These are phyloP conservation scores for Zygotorulaspora florentina DNA, from an alignment of 805 yeast genomes.

Conservation along the genomic window DNA sequence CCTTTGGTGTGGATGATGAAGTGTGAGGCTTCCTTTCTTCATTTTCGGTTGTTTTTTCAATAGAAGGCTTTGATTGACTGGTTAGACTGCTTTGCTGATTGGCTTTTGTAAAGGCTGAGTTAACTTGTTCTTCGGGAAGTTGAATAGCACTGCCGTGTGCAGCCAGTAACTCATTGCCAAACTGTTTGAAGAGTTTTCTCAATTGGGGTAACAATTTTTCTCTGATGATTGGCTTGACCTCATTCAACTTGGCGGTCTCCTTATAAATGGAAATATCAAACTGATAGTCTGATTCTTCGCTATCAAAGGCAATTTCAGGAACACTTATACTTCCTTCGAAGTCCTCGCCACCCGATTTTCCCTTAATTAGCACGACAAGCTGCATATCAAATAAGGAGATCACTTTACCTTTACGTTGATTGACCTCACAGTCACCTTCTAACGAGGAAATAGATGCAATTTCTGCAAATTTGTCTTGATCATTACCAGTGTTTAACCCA, in stretches of 20 bases:
- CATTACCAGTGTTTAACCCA: slow-evolving; percentile 40
- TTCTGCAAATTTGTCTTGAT: slow-evolving; percentile 27
- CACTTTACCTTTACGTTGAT: slow-evolving; percentile 95
- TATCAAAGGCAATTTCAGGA: slow-evolving; percentile 93
- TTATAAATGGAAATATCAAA: slow-evolving; percentile 67
- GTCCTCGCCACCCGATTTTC: slow-evolving; percentile 39
- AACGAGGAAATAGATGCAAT: slow-evolving; percentile 41
- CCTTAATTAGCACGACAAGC: slow-evolving; percentile 55
- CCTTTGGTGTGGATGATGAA: slow-evolving; percentile 10
- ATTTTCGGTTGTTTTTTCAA: slow-evolving; percentile 7
- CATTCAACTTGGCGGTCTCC: slow-evolving; percentile 48
- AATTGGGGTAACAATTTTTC: slow-evolving; percentile 63
- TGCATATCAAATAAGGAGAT: slow-evolving; percentile 84
- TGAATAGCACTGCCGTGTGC: slow-evolving; percentile 86
- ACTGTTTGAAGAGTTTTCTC: slow-evolving; percentile 53
- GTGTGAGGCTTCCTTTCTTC: slow-evolving; percentile 13
- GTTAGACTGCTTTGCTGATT: slow-evolving; percentile 39
- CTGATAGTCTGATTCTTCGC: slow-evolving; percentile 79
- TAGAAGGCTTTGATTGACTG: slow-evolving; percentile 10
- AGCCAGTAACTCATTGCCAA: slow-evolving; percentile 72
- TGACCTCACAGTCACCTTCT: slow-evolving; percentile 96
- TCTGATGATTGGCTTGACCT: slow-evolving; percentile 50
- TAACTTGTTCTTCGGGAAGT: slow-evolving; percentile 62
- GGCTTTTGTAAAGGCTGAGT: slow-evolving; percentile 51
- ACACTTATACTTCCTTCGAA: slow-evolving; percentile 71